These are phyloP conservation scores for Ustilago tritici DNA, from an alignment of 1,284 basidiomycete species.

Conservation along the genomic window DNA sequence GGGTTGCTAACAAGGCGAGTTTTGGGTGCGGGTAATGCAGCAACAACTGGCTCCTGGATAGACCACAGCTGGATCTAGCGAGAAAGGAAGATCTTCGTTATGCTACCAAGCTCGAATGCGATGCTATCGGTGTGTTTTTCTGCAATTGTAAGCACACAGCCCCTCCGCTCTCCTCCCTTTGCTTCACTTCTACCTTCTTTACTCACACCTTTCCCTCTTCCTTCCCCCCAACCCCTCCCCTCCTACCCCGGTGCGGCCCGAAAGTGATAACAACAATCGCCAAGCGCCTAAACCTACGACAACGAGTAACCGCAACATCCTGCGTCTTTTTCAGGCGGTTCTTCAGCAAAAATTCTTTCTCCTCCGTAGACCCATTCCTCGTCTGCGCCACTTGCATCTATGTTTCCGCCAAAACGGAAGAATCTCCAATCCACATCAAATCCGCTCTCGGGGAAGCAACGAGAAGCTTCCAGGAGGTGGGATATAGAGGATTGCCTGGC, in stretches of 20 bases:
- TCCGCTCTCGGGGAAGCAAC: slow-evolving; percentile 87
- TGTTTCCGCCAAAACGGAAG: slow-evolving; percentile 95
- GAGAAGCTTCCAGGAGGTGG: slow-evolving; percentile 49
- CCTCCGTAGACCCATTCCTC: slow-evolving; percentile 91
- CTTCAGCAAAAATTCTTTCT: slow-evolving; percentile 77
- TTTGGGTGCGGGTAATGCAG: slow-evolving; percentile 21
- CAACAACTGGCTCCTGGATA: slow-evolving; percentile 65
- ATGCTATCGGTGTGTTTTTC: slow-evolving; percentile 63
- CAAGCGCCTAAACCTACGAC: slow-evolving; percentile 84
- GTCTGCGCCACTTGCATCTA: slow-evolving; percentile 94
- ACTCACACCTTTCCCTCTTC: background rate
- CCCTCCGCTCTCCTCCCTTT: background rate
- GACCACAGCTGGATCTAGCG: slow-evolving; percentile 55
- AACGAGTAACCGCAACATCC: slow-evolving; percentile 91
- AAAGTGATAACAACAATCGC: slow-evolving; percentile 83
- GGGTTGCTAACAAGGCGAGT: background rate
- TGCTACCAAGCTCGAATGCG: slow-evolving; percentile 54
- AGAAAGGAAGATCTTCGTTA: slow-evolving; percentile 61
- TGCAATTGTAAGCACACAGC: slow-evolving; percentile 48
- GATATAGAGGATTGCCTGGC: slow-evolving; percentile 75
- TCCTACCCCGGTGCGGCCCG: background rate
- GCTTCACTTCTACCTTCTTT: no score
- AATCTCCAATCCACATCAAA: slow-evolving; percentile 94
- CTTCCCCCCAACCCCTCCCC: background rate
- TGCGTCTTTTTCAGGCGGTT: slow-evolving; percentile 93